A percentile compares a stretch with the other conserved stretches of the same genome.
phyloP scores from a whole-genome alignment of 805 yeast genomes.

The Sungouiozyma intestinalis region DNA sequence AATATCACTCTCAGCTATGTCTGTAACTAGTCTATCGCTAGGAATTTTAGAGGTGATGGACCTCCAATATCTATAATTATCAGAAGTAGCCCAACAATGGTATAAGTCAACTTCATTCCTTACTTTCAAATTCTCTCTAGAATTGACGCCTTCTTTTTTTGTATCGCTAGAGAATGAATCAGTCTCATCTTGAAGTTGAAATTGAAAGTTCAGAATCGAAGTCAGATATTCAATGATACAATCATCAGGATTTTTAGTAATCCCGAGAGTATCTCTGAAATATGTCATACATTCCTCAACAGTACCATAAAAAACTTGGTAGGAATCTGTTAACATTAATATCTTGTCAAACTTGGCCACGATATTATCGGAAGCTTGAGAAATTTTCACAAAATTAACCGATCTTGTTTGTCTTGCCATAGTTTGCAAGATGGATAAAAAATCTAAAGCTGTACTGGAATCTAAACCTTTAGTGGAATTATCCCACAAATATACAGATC shows the following conservation, averaged over 20 bases:
- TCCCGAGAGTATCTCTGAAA: conserved; percentile 42
- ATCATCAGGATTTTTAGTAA: conserved; percentile 42
- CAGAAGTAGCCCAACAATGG: conserved; percentile 26
- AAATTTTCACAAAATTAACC: conserved; percentile 37
- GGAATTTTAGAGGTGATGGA: not conserved
- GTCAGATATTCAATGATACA: conserved; percentile 57
- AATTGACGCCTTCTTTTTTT: not conserved
- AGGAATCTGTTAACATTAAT: conserved; percentile 36
- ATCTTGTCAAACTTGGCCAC: conserved; percentile 41
- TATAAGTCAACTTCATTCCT: conserved; percentile 38
- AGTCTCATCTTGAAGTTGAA: conserved; percentile 2
- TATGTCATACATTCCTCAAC: conserved; percentile 36
- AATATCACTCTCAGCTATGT: conserved; percentile 25
- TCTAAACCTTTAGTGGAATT: conserved; percentile 43
- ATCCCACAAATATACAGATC: conserved; percentile 43
- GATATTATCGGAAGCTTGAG: conserved; percentile 40
- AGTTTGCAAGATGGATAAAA: conserved; percentile 34
- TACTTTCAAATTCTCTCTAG: not conserved
- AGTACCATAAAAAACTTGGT: conserved; percentile 39
- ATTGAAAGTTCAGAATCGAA: conserved; percentile 38
- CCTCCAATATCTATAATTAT: conserved; percentile 16
- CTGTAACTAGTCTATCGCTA: conserved; percentile 10
- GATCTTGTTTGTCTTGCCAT: conserved; percentile 33
- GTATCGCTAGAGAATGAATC: not conserved
- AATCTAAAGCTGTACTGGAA: conserved; percentile 41